phyloP scores from a whole-genome alignment of 1,284 basidiomycete genomes.

The Volvariella volvacea region DNA sequence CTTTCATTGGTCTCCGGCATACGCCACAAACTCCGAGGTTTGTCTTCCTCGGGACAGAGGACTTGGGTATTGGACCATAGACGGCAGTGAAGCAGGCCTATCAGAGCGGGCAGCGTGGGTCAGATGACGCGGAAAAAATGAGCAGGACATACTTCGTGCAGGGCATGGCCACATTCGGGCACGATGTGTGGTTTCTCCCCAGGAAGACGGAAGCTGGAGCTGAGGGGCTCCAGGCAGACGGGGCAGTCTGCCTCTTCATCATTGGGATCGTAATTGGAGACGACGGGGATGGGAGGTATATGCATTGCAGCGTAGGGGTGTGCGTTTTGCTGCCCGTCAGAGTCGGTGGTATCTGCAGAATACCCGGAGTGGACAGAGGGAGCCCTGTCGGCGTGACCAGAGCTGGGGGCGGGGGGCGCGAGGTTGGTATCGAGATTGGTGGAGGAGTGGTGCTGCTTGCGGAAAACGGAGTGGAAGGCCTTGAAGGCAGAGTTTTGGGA shows the following conservation, averaged over 20 bases:
- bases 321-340: slow-evolving; percentile 22
- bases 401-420: slow-evolving; percentile 12
- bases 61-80: slow-evolving; percentile 78
- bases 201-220: slow-evolving; percentile 79
- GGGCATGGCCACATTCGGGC: slow-evolving; percentile 93
- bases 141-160: slow-evolving; percentile 72
- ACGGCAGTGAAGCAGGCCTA: slow-evolving; percentile 94
- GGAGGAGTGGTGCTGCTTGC: slow-evolving; percentile 18
- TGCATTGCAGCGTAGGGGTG: slow-evolving; percentile 51
- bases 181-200: slow-evolving; percentile 97
- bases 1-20: slow-evolving; percentile 91
- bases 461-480: slow-evolving; percentile 28
- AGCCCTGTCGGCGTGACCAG: slow-evolving; percentile 8
- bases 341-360: slow-evolving; percentile 26
- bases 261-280: slow-evolving; percentile 50
- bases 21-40: slow-evolving; percentile 95
- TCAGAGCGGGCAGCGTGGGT: slow-evolving; percentile 8
- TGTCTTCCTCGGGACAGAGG: slow-evolving; percentile 56
- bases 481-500: slow-evolving; percentile 19
- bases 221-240: slow-evolving; percentile 86
- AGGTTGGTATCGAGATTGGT: not conserved
- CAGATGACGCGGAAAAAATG: slow-evolving; percentile 10
- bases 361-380: slow-evolving; percentile 27
- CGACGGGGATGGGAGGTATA: slow-evolving; percentile 58
- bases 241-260: slow-evolving; percentile 85